Conservation (phyloP, 768 basidiomycete genomes). For the Cubamyces lactineus region DNA sequence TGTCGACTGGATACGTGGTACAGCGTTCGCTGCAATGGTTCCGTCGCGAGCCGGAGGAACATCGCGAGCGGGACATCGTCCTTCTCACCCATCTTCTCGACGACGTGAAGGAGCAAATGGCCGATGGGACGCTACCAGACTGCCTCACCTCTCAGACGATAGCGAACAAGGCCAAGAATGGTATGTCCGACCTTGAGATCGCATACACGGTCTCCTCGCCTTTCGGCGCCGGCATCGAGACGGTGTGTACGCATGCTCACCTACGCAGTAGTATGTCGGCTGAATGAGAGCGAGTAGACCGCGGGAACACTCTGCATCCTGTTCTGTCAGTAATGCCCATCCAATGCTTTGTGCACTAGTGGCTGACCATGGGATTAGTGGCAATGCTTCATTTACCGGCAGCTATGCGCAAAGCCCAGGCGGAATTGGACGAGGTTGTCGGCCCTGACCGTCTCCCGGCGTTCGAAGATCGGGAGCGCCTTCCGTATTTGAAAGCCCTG, state of each 20-base stretch:
- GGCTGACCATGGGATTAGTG: conserved; percentile 21
- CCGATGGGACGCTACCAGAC: conserved; percentile 41
- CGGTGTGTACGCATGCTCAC: conserved; percentile 32
- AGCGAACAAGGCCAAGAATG: conserved; percentile 40
- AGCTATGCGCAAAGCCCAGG: conserved; percentile 31
- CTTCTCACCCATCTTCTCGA: conserved; percentile 45
- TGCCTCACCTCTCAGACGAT: conserved; percentile 46
- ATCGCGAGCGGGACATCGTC: conserved; percentile 41
- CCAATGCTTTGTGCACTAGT: too few relatives aligned
- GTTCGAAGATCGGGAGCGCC: conserved; percentile 24
- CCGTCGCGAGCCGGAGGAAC: conserved; percentile 43
- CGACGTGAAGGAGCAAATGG: conserved; percentile 48
- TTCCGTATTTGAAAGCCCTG: conserved; percentile 33
- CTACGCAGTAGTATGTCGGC: neutral
- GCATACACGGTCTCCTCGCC: conserved; percentile 50
- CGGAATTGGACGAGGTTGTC: conserved; percentile 32
- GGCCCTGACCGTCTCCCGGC: conserved; percentile 32
- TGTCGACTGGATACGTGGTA: neutral
- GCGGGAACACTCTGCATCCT: conserved; percentile 20
- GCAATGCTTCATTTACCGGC: conserved; percentile 34
- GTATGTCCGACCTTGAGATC: conserved; percentile 46
- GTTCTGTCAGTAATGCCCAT: conserved; percentile 11
- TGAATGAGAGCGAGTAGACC: conserved; percentile 5
- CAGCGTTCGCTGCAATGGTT: conserved; percentile 48
- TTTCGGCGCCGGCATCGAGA: conserved; percentile 52